phyloP scores from a whole-genome alignment of 192 early-diverging fungal species.

The Rhizophagus sp. region DNA sequence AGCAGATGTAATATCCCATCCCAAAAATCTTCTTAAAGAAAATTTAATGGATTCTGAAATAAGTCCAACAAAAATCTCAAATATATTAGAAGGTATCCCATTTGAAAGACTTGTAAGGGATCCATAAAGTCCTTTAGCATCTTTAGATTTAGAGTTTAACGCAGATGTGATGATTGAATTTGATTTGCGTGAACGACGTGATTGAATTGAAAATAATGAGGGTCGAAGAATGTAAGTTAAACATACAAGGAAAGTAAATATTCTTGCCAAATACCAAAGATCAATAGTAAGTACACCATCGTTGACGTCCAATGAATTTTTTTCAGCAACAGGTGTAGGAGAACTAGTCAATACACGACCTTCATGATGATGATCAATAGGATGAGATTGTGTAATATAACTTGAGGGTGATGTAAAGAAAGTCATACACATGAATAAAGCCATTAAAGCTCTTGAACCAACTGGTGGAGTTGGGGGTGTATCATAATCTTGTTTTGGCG shows the following conservation, averaged over 20 bases:
- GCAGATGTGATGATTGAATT: slow-evolving; percentile 7
- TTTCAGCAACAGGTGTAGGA: neutral
- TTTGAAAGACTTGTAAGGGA: slow-evolving; percentile 15
- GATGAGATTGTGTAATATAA: slow-evolving; percentile 1
- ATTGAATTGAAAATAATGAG: slow-evolving; percentile 20
- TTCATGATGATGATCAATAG: slow-evolving; percentile 17
- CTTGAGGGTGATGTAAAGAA: slow-evolving; percentile 47
- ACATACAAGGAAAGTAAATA: slow-evolving; percentile 24
- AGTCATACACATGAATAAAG: slow-evolving; percentile 59
- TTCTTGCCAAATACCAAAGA: slow-evolving; percentile 23
- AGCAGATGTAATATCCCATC: slow-evolving; percentile 16
- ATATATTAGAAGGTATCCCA: neutral
- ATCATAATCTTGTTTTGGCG: slow-evolving; percentile 33
- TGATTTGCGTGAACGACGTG: neutral
- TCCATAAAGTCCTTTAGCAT: slow-evolving; percentile 13
- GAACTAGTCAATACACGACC: neutral
- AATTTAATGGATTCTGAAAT: slow-evolving; percentile 20
- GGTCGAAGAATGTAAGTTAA: slow-evolving; percentile 27
- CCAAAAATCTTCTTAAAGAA: slow-evolving; percentile 3
- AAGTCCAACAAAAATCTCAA: slow-evolving; percentile 19
- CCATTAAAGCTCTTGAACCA: slow-evolving; percentile 55
- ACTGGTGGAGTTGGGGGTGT: slow-evolving; percentile 41
- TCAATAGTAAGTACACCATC: slow-evolving; percentile 26
- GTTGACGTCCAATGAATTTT: neutral
- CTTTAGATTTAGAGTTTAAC: slow-evolving; percentile 14